phyloP scores from a whole-genome alignment of 345 rosid genomes.

The Pistacia vera region DNA sequence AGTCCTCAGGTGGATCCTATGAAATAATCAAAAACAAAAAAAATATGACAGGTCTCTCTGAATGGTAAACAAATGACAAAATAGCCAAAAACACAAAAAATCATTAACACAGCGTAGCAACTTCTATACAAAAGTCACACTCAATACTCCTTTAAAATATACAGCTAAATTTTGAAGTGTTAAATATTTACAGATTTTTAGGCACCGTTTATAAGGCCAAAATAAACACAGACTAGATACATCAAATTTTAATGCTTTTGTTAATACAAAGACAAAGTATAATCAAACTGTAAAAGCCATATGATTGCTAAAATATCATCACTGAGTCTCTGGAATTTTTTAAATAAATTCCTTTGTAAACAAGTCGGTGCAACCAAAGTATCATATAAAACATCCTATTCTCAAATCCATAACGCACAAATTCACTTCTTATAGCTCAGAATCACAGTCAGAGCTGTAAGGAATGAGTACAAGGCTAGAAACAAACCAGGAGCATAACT shows the following conservation, averaged over 20 bases:
- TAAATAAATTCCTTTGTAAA: background rate
- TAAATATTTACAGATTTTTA: background rate
- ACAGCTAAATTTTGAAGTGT: background rate
- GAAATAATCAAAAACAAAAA: slow-evolving; percentile 27
- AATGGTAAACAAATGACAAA: background rate
- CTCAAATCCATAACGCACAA: slow-evolving; percentile 1
- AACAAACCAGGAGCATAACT: background rate
- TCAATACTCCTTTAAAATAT: background rate
- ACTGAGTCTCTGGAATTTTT: background rate
- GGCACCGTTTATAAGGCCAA: background rate
- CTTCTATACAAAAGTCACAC: background rate
- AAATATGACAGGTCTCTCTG: slow-evolving; percentile 10
- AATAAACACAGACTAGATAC: background rate
- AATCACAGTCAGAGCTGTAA: background rate
- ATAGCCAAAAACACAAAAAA: background rate
- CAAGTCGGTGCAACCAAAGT: background rate
- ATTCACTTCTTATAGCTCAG: background rate
- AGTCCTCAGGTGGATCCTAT: slow-evolving; percentile 93
- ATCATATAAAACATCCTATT: background rate
- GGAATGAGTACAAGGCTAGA: background rate
- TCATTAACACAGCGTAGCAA: background rate
- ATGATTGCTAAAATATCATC: background rate
- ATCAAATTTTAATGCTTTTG: background rate
- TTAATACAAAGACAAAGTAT: background rate
- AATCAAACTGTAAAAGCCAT: background rate